Conservation (phyloP, 1,284 basidiomycete species). For the Ustilago curta region DNA sequence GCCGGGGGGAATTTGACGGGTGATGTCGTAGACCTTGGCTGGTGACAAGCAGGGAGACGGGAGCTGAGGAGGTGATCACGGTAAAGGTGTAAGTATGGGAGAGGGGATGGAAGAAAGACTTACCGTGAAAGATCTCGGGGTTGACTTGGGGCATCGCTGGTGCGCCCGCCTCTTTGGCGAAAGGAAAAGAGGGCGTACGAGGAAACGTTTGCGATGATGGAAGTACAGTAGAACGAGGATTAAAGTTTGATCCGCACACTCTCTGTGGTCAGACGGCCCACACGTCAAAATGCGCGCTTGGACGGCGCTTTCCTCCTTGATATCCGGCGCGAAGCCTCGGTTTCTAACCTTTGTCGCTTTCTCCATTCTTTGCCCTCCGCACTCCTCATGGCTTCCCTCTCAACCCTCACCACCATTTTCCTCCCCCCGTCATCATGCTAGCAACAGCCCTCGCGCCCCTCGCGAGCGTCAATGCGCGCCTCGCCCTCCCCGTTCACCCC, state of each 20-base stretch:
- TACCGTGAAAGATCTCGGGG: slow-evolving; percentile 50
- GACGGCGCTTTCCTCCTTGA: slow-evolving; percentile 19
- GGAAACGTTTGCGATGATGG: background rate
- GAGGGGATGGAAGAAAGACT: background rate
- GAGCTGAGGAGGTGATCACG: no score
- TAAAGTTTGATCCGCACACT: slow-evolving; percentile 14
- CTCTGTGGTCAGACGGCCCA: slow-evolving; percentile 2
- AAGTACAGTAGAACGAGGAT: slow-evolving; percentile 1
- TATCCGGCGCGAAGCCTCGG: slow-evolving; percentile 23
- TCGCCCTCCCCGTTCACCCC: slow-evolving; percentile 48
- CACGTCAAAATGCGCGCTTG: background rate
- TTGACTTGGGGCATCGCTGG: slow-evolving; percentile 45
- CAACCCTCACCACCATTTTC: background rate
- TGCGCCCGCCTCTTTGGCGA: background rate
- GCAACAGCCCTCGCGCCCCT: slow-evolving; percentile 38
- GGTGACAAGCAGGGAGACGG: background rate
- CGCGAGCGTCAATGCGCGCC: slow-evolving; percentile 43
- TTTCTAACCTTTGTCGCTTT: background rate
- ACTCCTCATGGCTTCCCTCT: background rate
- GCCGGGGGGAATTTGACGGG: slow-evolving; percentile 56
- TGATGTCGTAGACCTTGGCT: slow-evolving; percentile 64
- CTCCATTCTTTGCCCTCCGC: background rate
- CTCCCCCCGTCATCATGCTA: slow-evolving; percentile 37
- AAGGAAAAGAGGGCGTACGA: background rate
- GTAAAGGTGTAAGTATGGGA: no score